A percentile compares a stretch with the other conserved stretches of the same genome.
Evolutionary conservation across 306 rosid genomes (phyloP).

Genomic region (Alnus rubra): DNA sequence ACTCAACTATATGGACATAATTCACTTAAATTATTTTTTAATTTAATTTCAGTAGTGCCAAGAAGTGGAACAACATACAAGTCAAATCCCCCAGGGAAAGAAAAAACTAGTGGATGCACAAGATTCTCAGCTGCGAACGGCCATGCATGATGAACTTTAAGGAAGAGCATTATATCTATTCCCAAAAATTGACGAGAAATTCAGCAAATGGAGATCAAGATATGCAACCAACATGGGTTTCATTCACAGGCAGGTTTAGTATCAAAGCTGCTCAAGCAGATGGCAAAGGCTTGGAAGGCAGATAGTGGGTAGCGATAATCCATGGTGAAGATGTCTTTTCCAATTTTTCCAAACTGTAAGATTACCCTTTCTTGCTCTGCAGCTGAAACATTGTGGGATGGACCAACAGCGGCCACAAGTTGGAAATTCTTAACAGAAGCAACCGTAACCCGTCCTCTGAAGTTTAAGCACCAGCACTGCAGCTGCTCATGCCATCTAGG

Average conservation of each 20-base stretch:
- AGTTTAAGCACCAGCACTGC: conserved; percentile 91
- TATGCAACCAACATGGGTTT: conserved; percentile 28
- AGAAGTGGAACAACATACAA: conserved; percentile 38
- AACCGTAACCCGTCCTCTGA: conserved; percentile 85
- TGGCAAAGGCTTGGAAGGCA: conserved; percentile 82
- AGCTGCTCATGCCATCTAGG: conserved; percentile 95
- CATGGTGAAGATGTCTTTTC: conserved; percentile 85
- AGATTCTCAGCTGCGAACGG: conserved; percentile 28
- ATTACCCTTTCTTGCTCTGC: conserved; percentile 78
- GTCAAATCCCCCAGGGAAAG: conserved; percentile 26
- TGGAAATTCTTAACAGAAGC: conserved; percentile 94
- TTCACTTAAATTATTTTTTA: conserved; percentile 23
- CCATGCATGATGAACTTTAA: conserved; percentile 33
- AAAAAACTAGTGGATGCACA: conserved; percentile 32
- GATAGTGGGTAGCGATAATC: conserved; percentile 91
- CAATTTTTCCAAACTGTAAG: conserved; percentile 86
- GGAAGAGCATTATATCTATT: conserved; percentile 14
- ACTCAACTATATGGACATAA: conserved; percentile 11
- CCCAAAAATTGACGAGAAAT: conserved; percentile 17
- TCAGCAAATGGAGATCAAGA: conserved; percentile 22
- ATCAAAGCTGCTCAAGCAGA: conserved; percentile 92
- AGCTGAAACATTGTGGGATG: conserved; percentile 57
- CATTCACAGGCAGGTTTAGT: conserved; percentile 91
- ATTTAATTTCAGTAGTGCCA: conserved; percentile 36
- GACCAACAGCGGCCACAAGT: conserved; percentile 71